A percentile compares a stretch with the other conserved stretches of the same genome.
These are phyloP conservation scores for Suillus weaverae DNA, from an alignment of 768 basidiomycete species.

Conservation along the genomic window DNA sequence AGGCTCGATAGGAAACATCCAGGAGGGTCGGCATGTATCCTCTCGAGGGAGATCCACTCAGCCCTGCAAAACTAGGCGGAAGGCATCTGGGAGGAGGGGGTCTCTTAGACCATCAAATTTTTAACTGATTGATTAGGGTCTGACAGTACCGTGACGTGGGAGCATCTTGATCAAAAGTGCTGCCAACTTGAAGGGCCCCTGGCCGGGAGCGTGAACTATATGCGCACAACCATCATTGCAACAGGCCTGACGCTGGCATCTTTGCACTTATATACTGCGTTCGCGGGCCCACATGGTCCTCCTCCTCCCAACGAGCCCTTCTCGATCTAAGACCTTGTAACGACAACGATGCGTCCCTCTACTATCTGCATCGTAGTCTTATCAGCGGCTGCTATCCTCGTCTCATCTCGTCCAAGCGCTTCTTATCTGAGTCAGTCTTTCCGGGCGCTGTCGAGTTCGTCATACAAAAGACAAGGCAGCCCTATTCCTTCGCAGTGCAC, in stretches of 20 bases:
- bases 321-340: not conserved
- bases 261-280: not conserved
- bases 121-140: too few species aligned
- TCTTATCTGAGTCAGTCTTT: conserved; percentile 9
- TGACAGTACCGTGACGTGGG: too few species aligned
- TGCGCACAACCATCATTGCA: not conserved
- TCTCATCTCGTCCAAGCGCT: conserved; percentile 8
- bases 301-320: not conserved
- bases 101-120: too few species aligned
- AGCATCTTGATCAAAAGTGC: too few species aligned
- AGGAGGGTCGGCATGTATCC: too few species aligned
- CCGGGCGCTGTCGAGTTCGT: conserved; percentile 1
- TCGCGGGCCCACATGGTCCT: not conserved
- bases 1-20: too few species aligned
- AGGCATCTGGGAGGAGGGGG: too few species aligned
- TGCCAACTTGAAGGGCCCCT: too few species aligned
- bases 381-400: conserved; percentile 3
- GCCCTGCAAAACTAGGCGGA: too few species aligned
- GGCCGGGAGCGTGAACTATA: too few species aligned
- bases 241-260: not conserved
- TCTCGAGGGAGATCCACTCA: too few species aligned
- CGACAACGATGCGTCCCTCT: conserved; percentile 18
- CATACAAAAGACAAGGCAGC: conserved; percentile 18
- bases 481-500: conserved; percentile 23
- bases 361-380: conserved; percentile 4